phyloP scores from a whole-genome alignment of 257 asterid species.

The Asclepias syriaca region DNA sequence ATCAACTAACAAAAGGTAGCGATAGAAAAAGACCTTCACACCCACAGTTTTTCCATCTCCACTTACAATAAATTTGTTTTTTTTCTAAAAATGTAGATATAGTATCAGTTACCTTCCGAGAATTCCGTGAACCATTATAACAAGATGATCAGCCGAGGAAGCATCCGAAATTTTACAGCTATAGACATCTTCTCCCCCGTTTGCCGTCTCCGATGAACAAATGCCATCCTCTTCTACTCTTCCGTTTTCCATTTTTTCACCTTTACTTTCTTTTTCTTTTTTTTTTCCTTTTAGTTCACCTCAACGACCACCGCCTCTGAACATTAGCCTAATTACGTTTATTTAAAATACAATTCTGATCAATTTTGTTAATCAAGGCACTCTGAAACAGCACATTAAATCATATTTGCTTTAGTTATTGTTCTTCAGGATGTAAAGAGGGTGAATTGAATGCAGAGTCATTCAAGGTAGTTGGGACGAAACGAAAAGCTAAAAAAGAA shows the following conservation, averaged over 20 bases:
- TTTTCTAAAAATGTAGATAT: neutral
- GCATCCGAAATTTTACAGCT: conserved; percentile 53
- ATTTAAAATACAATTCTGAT: neutral
- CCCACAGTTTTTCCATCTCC: neutral
- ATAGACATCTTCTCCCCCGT: conserved; percentile 70
- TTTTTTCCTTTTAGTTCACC: neutral
- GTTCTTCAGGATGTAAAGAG: neutral
- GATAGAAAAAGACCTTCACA: neutral
- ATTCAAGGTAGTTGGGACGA: neutral
- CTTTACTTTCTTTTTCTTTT: neutral
- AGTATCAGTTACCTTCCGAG: conserved; percentile 68
- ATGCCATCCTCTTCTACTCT: conserved; percentile 32
- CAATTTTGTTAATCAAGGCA: neutral
- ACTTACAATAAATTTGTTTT: neutral
- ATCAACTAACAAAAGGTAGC: neutral
- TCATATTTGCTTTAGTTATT: neutral
- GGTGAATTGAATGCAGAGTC: neutral
- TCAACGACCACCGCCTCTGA: neutral
- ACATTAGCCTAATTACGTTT: neutral
- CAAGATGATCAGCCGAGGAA: conserved; percentile 85
- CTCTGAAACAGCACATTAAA: neutral
- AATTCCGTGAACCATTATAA: conserved; percentile 93
- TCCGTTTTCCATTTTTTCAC: conserved; percentile 37
- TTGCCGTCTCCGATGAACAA: conserved; percentile 48
- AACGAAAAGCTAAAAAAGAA: neutral